These are phyloP conservation scores for Talaromyces amestolkiae DNA, from an alignment of 2,329 filamentous ascomycete genomes.

Conservation along the genomic window DNA sequence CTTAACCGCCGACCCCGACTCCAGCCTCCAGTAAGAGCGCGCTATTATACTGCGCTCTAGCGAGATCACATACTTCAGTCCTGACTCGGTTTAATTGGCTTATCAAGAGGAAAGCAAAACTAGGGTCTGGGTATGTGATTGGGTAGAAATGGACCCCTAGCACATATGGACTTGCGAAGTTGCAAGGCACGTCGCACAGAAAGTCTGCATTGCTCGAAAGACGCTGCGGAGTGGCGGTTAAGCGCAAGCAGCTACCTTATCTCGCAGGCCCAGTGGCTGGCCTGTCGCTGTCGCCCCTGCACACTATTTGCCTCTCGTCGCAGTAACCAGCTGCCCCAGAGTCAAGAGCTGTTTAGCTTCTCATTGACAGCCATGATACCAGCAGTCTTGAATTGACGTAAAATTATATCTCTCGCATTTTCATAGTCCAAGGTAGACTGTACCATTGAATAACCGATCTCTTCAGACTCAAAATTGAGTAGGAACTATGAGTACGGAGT, in stretches of 20 bases:
- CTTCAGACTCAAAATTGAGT: neutral
- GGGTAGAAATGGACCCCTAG: neutral
- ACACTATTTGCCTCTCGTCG: neutral
- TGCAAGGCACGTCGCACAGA: neutral
- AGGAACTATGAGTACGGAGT: neutral
- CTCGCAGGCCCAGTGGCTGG: slow-evolving; percentile 5
- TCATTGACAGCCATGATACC: neutral
- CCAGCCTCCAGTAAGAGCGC: slow-evolving; percentile 6
- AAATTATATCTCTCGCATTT: neutral
- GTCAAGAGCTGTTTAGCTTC: neutral
- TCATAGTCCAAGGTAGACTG: neutral
- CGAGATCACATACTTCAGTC: neutral
- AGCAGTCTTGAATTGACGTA: neutral
- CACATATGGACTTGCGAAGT: neutral
- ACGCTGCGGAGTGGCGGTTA: neutral
- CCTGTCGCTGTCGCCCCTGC: neutral
- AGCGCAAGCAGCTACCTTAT: slow-evolving; percentile 2
- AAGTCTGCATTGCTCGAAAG: neutral
- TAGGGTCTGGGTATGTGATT: neutral
- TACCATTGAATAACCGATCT: neutral
- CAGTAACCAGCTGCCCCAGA: neutral
- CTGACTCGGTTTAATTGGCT: neutral
- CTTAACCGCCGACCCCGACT: slow-evolving; percentile 14
- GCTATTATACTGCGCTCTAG: neutral
- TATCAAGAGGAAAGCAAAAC: neutral